Evolutionary conservation across 768 basidiomycete genomes (phyloP), one percentile per base, ranked within the genome.

Genomic region (Podaxis rugospora): DNA sequence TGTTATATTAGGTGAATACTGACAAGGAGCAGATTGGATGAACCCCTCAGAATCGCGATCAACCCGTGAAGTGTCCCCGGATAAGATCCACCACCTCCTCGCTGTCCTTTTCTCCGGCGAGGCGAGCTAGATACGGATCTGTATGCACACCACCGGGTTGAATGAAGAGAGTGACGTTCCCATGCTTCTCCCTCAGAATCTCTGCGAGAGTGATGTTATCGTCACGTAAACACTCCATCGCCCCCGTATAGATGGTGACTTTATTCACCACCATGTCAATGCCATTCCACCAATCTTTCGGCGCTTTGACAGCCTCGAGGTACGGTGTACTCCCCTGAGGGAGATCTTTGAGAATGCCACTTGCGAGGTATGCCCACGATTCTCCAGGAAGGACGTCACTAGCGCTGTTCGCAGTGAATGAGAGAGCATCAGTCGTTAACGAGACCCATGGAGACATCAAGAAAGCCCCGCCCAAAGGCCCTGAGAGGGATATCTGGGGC

Each of bases 361-460:
- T 40, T 14, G 68, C 71, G 11, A 57, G 47, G 25, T 57, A 57
- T 9, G 56, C 56, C 56, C 47, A 57, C 3, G 32, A 49, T 25
- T 57, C 46, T 14, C 35, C 36, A 5, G 32, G 18, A 23, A 50
- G 56, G 21, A 57, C 56, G 23, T 57, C 56, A 35, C 47, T 50
- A 14, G n/a, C 47, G 23, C 47, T 57, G 46, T 57, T 57, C 14
- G 47, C 11, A 2, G 61, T 58, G 59, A 37, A 68, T 32, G 59
- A 64, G 21, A 35, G 52, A 37, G 63, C 64, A 21, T 44, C 66
- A 46, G 59, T 67, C 44, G 66, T 68, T 54, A 62, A 68, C 35
- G 64, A 76, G 66, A 46, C 66, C 78, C 78, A 80, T 14, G 77
- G 76, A 9, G 78, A 79, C 64, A 78, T 72, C 57, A 78, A 64